Conservation (phyloP, 2,329 filamentous ascomycete species). For the Hawksworthiomyces lignivorus region DNA sequence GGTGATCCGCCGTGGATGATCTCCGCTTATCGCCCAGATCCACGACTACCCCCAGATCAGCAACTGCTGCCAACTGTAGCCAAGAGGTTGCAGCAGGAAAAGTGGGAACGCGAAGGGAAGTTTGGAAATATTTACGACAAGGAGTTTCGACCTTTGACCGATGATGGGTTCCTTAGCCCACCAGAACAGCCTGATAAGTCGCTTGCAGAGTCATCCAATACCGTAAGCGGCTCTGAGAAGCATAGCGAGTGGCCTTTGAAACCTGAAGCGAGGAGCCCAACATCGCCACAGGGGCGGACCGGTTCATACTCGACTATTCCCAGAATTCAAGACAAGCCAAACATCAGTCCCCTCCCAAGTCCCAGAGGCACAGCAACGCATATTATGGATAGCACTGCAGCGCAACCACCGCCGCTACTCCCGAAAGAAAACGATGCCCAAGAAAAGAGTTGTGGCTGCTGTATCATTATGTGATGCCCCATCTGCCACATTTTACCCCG, state of each 20-base stretch:
- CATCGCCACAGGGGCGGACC: constrained; percentile 33
- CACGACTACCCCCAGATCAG: constrained; percentile 85
- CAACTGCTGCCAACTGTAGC: constrained; percentile 94
- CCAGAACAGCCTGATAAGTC: constrained; percentile 30
- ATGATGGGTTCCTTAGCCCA: constrained; percentile 45
- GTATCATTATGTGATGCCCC: constrained; percentile 60
- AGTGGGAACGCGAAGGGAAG: constrained; percentile 88
- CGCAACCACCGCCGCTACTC: constrained; percentile 42
- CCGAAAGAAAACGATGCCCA: constrained; percentile 39
- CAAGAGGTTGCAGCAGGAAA: constrained; percentile 82
- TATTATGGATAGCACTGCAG: constrained; percentile 36
- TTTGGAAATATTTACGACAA: constrained; percentile 80
- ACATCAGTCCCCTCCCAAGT: constrained; percentile 34
- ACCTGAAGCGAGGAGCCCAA: constrained; percentile 40
- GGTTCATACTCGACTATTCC: constrained; percentile 58
- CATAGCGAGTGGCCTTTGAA: constrained; percentile 49
- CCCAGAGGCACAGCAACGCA: constrained; percentile 37
- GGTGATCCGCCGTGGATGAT: constrained; percentile 95
- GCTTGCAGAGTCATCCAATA: constrained; percentile 8
- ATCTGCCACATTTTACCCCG: too few species aligned
- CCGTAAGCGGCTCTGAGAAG: constrained; percentile 19
- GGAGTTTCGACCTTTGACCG: constrained; percentile 76
- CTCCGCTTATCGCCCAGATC: constrained; percentile 91
- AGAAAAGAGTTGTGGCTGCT: constrained; percentile 60
- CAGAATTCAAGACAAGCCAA: constrained; percentile 43